A percentile compares a stretch with the other conserved stretches of the same genome.
Evolutionary conservation across 2,329 filamentous ascomycete species (phyloP).

Genomic region (Hypoxylon sp.): DNA sequence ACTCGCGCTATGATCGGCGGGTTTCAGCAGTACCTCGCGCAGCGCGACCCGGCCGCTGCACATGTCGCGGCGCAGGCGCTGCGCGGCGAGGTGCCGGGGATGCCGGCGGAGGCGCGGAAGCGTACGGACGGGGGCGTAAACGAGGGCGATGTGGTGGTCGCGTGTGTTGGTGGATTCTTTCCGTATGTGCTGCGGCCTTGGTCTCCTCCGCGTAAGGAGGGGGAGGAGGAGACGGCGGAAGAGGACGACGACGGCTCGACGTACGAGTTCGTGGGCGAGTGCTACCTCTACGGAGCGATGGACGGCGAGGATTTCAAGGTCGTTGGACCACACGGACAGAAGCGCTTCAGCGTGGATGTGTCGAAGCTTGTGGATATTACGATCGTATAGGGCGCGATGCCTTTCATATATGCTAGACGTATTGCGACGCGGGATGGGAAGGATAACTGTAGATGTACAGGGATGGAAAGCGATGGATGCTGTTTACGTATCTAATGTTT

Average conservation of each 20-base stretch:
- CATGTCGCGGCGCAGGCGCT: constrained; percentile 12
- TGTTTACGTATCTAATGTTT: too few relatives aligned
- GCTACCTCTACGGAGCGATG: constrained; percentile 39
- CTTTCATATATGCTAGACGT: not conserved
- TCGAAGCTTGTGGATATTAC: constrained; percentile 29
- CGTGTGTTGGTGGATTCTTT: constrained; percentile 37
- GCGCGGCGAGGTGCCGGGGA: constrained; percentile 19
- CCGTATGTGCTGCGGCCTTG: constrained; percentile 35
- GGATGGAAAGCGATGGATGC: too few relatives aligned
- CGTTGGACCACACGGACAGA: not conserved
- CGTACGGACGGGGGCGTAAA: constrained; percentile 19
- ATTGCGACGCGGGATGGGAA: too few relatives aligned
- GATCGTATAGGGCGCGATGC: constrained; percentile 7
- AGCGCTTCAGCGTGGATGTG: constrained; percentile 8
- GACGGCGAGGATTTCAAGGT: constrained; percentile 36
- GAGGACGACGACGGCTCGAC: constrained; percentile 20
- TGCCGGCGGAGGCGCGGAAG: not conserved
- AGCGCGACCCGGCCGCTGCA: constrained; percentile 21
- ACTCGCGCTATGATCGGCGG: constrained; percentile 18
- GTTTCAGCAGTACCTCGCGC: constrained; percentile 27
- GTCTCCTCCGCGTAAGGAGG: too few relatives aligned
- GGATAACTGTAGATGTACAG: too few relatives aligned
- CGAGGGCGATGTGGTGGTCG: constrained; percentile 36
- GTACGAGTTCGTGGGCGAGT: constrained; percentile 38
- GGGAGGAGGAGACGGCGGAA: not conserved